Base-by-base conservation (phyloP, 2,329 filamentous ascomycete genomes). In the Beauveria varroae region DNA sequence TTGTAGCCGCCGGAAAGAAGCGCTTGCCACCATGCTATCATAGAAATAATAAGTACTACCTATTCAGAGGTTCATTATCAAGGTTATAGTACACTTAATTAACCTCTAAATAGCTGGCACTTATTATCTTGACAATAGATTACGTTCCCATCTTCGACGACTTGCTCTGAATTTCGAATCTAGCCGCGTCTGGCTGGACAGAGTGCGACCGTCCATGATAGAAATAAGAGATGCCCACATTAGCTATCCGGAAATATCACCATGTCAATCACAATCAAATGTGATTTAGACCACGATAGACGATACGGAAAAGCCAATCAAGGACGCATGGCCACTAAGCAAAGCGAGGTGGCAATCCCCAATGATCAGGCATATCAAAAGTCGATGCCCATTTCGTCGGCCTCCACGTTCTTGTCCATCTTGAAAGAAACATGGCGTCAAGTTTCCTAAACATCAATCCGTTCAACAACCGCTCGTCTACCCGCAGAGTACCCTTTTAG, bases 321-420 rank as follows among this genome's bases (percentile, higher is more conserved):
- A 69, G 8, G 24, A 40, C 70, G 16, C 57, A 69, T 9, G 70
- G 69, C 3, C 0, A 14, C 14, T 67, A 66, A 30, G 62, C 70
- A 5, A 51, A 72, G 4, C 57, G 73, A n/a, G 69, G 69, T 20
- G 69, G 73, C 41, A 68, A 71, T 57, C 72, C 72, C 12, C 67
- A 69, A 10, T 62, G 69, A 10, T 62, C 51, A 0, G 64, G 66
- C 8, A 61, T 70, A 26, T 1, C 28, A 8, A 70, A 65, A 10
- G 66, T 72, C 10, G 70, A 74, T 49, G 40, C 69, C 16, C 67
- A 67, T 7, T 68, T 74, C 34, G 54, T 73, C 1, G 69, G 68
- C 37, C 67, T 69, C 1, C 69, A 73, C 47, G 68, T 68, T 44
- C 67, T 66, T 56, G 59, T 73, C 40, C 62, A 64, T 1, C 54